Evolutionary conservation across 495 filamentous ascomycete genomes (phyloP), one percentile per base, ranked within the genome.

Genomic region (Hyphodiscus hymeniophilus): DNA sequence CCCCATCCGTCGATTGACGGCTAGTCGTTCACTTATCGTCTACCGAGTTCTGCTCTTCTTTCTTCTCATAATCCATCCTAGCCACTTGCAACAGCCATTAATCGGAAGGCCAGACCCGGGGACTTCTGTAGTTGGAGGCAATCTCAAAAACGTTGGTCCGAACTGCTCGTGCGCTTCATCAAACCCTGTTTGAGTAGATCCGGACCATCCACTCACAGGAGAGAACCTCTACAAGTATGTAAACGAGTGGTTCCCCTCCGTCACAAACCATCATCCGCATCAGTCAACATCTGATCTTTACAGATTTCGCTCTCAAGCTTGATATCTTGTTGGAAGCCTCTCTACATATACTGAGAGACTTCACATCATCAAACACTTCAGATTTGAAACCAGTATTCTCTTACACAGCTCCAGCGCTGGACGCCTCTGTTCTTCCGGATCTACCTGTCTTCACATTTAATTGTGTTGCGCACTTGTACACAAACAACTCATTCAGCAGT

Each of bases 391-490:
- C 39, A 42, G 10, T 12, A 12, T 13, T 18, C 34, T 3, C 15
- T 21, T 55, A 39, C 33, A 54, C 44, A 55, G 43, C 52, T 42
- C 43, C 48, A 47, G 52, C 52, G 52, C 52, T 45, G 52, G 52
- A 56, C 53, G 48, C 53, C 35, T 45, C 28, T 44, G 30, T 21
- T 22, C 20, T 15, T 20, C 10, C 28, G 7, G n/a, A 41, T 15
- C 2, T 36, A 4, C 23, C 18, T 13, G 24, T 18, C 7, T 45
- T 45, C 18, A 21, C 16, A 7, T 45, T 32, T 41, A 44, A 15
- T 38, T 8, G n/a, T 43, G 39, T 40, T 26, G 42, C 18, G 28
- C 44, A 43, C 21, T 26, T 38, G 17, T 42, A 12, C 11, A 40
- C 16, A 10, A 21, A 18, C 38, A 42, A 15, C 28, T 4, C 23